Evolutionary conservation across 768 basidiomycete species (phyloP), one percentile per base, ranked within the genome.

Genomic region (Podaxis sp.): DNA sequence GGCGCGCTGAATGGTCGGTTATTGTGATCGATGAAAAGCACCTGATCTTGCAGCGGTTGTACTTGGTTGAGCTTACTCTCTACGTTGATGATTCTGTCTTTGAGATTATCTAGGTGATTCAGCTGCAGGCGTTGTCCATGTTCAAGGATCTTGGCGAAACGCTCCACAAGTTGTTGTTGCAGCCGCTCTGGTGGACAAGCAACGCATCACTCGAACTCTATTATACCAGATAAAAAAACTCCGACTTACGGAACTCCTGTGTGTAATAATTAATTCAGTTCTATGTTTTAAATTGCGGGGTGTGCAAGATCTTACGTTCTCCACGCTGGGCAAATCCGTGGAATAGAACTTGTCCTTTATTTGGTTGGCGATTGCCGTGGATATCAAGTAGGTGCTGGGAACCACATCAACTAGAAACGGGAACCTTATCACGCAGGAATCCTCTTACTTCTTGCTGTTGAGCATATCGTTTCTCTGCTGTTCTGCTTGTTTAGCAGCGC

Each of bases 401-500:
- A 64, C 58, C 41, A 57, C 24, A 37, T 50, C 28, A 60, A 12
- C 44, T 37, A 54, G 60, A 41, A 53, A 53, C 38, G 8, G 44
- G 15, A 59, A 22, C n/a, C 54, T 60, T 48, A 40, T 6, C 11
- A 37, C 28, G 20, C 51, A 36, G 46, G 11, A n/a, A 15, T 24
- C 37, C 41, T 62, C 76, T 36, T 63, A 93, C 92, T 93, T 94
- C 78, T 93, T 94, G 74, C 85, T 83, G 66, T 88, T 89, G 48
- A 86, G 73, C 92, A 94, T 93, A 44, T 93, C 89, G 37, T 80
- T 79, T 58, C 82, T 83, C 67, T 92, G 90, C 67, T 90, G 87
- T 65, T 92, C 91, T 49, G 84, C 84, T 68, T 93, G 91, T 71
- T 83, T 87, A 20, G 86, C 87, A 2, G 82, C 84, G 37, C 90